These are phyloP conservation scores for Leucocoprinus sp. DNA, from an alignment of 768 basidiomycete species.

Conservation along the genomic window DNA sequence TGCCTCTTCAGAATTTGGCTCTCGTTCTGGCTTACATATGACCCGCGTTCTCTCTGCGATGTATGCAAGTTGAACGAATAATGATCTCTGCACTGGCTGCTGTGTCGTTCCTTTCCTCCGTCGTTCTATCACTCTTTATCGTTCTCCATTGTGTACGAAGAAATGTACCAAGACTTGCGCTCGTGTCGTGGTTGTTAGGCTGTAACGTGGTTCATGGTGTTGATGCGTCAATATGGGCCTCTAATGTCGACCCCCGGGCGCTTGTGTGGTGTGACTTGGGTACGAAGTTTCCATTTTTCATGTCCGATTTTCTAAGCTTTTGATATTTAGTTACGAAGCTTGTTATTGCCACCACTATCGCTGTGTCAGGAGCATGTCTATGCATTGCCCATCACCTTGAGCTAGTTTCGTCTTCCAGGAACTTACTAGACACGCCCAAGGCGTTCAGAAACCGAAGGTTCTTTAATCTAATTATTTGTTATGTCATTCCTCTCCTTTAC, in stretches of 20 bases:
- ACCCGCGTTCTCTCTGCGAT: background rate
- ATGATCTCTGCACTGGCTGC: conserved; percentile 31
- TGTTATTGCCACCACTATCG: conserved; percentile 41
- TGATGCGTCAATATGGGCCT: conserved; percentile 56
- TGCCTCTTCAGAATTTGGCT: background rate
- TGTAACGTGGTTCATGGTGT: conserved; percentile 44
- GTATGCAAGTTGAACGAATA: background rate
- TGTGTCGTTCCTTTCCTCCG: conserved; percentile 38
- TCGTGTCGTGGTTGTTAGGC: conserved; percentile 43
- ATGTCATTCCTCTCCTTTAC: conserved; percentile 46
- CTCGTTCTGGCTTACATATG: background rate
- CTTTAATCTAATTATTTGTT: conserved; percentile 41
- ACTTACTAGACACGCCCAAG: conserved; percentile 23
- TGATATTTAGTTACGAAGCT: conserved; percentile 43
- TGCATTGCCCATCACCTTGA: conserved; percentile 51
- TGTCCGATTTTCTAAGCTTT: background rate
- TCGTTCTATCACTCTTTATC: conserved; percentile 30
- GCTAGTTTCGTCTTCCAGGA: conserved; percentile 39
- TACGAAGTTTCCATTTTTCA: conserved; percentile 17
- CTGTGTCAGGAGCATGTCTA: conserved; percentile 50
- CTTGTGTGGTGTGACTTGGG: conserved; percentile 76
- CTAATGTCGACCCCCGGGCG: conserved; percentile 33
- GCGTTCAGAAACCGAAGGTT: conserved; percentile 31
- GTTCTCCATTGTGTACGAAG: conserved; percentile 36
- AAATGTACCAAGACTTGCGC: conserved; percentile 38